A percentile compares a stretch with the other conserved stretches of the same genome.
Evolutionary conservation across 2,329 filamentous ascomycete species (phyloP).

Genomic region (Sporothrix mexicana): DNA sequence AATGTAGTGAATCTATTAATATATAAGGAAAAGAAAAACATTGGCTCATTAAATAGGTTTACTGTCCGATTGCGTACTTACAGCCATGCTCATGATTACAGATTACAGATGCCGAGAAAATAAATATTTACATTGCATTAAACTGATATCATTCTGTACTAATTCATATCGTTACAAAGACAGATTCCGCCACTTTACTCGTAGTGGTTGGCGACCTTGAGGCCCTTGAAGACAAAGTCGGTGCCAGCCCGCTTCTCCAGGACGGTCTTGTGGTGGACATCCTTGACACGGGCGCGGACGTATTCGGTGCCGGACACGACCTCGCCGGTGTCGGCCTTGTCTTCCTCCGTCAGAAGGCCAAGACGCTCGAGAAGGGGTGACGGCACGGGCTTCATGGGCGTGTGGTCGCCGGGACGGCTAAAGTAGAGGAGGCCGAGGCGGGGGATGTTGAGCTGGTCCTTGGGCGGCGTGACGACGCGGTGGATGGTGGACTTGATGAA

Average conservation of each 20-base stretch:
- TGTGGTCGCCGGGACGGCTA: slow-evolving; percentile 47
- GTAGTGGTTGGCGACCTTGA: slow-evolving; percentile 30
- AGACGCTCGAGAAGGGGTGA: slow-evolving; percentile 40
- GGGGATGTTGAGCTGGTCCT: slow-evolving; percentile 52
- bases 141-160: too few species aligned
- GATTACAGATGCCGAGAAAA: too few species aligned
- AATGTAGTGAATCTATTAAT: too few species aligned
- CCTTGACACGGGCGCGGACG: slow-evolving; percentile 53
- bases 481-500: slow-evolving; percentile 40
- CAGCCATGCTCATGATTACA: too few species aligned
- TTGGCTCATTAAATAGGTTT: too few species aligned
- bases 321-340: slow-evolving; percentile 46
- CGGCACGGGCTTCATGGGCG: slow-evolving; percentile 33
- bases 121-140: too few species aligned
- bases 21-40: too few species aligned
- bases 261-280: slow-evolving; percentile 54
- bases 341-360: slow-evolving; percentile 48
- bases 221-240: slow-evolving; percentile 32
- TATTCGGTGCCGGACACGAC: slow-evolving; percentile 52
- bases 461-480: slow-evolving; percentile 40
- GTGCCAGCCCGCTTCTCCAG: slow-evolving; percentile 52
- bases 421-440: slow-evolving; percentile 59
- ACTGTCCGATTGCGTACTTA: too few species aligned
- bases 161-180: too few species aligned
- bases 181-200: not conserved